Percentiles rank a stretch among this genome's conserved stretches.
phyloP scores from a whole-genome alignment of 805 yeast species.

The Candida insectorum region DNA sequence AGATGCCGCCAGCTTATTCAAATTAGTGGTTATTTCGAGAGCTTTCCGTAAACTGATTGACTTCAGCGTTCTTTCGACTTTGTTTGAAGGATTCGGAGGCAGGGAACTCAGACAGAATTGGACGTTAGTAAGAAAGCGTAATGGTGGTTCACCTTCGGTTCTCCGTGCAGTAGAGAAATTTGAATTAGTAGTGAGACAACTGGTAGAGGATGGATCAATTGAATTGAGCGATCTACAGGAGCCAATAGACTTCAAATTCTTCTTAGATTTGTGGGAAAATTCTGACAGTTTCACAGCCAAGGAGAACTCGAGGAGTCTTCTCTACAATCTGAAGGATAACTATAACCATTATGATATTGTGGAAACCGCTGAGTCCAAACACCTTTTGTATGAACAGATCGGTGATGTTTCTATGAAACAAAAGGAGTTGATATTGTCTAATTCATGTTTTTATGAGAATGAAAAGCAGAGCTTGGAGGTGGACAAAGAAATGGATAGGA shows the following conservation, averaged over 20 bases:
- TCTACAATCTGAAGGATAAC: slow-evolving; percentile 44
- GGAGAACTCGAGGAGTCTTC: slow-evolving; percentile 31
- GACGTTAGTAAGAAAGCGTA: slow-evolving; percentile 58
- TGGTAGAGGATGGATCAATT: slow-evolving; percentile 55
- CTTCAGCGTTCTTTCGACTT: slow-evolving; percentile 57
- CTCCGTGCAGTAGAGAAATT: slow-evolving; percentile 58
- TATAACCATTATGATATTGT: slow-evolving; percentile 34
- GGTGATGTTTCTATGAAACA: slow-evolving; percentile 68
- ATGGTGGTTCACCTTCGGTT: slow-evolving; percentile 51
- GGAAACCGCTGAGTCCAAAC: slow-evolving; percentile 8
- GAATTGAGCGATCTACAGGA: slow-evolving; percentile 47
- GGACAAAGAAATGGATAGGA: slow-evolving; percentile 20
- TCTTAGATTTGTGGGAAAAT: slow-evolving; percentile 65
- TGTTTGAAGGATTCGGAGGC: slow-evolving; percentile 42
- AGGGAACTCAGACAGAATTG: slow-evolving; percentile 59
- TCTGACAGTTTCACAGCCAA: slow-evolving; percentile 37
- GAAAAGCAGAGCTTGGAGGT: slow-evolving; percentile 2
- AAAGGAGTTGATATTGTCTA: slow-evolving; percentile 54
- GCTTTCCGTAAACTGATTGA: slow-evolving; percentile 59
- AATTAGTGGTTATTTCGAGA: slow-evolving; percentile 66
- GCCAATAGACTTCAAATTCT: slow-evolving; percentile 43
- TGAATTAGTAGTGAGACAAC: slow-evolving; percentile 60
- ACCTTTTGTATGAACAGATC: slow-evolving; percentile 37
- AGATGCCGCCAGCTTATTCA: slow-evolving; percentile 54
- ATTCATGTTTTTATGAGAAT: slow-evolving; percentile 40